A percentile compares a stretch with the other conserved stretches of the same genome.
phyloP scores from a whole-genome alignment of 345 rosid species.

The Rhizophora mangle region DNA sequence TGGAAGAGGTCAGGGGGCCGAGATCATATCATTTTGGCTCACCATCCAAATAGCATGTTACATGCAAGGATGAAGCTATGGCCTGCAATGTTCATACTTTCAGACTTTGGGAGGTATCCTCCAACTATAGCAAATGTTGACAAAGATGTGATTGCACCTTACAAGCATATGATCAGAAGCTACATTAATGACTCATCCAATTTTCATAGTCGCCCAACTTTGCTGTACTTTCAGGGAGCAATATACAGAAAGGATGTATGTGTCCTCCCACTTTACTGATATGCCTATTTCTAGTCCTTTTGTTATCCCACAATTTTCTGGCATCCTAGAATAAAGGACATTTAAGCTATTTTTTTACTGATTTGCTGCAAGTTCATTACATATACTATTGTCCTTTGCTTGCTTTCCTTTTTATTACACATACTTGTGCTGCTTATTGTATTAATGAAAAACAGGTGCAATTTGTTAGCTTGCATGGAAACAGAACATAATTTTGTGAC shows the following conservation, averaged over 20 bases:
- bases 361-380: too few species aligned
- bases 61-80: conserved; percentile 70
- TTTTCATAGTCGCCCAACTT: conserved; percentile 63
- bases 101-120: conserved; percentile 95
- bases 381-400: too few species aligned
- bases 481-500: too few species aligned
- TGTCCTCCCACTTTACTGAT: conserved; percentile 18
- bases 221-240: conserved; percentile 96
- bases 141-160: conserved; percentile 90
- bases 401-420: background rate
- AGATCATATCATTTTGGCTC: conserved; percentile 81
- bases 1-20: conserved; percentile 80
- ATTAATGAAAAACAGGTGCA: too few species aligned
- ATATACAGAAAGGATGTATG: conserved; percentile 92
- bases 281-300: background rate
- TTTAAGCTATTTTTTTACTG: background rate
- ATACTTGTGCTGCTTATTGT: too few species aligned
- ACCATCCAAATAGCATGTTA: conserved; percentile 93
- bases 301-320: background rate
- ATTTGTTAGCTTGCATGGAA: too few species aligned
- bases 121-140: conserved; percentile 71
- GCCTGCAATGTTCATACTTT: conserved; percentile 74
- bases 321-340: background rate
- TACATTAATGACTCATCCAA: conserved; percentile 59
- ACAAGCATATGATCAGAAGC: conserved; percentile 67